These are phyloP conservation scores for Hortaea werneckii DNA, from an alignment of 2,329 filamentous ascomycete species.

Conservation along the genomic window DNA sequence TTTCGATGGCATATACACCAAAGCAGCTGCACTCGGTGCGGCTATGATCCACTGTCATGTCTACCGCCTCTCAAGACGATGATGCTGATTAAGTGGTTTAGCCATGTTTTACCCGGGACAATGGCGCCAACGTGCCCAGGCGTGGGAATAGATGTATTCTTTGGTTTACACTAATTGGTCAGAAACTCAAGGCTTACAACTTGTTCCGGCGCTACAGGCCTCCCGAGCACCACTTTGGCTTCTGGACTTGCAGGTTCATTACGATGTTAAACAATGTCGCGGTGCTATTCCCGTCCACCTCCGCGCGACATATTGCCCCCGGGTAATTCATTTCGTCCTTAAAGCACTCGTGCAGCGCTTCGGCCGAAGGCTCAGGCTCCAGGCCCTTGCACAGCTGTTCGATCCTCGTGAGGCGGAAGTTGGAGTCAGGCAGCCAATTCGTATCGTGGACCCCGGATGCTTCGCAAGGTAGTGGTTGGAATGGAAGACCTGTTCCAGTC, in stretches of 20 bases:
- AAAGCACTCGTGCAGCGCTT: slow-evolving; percentile 22
- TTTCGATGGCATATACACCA: too few relatives aligned
- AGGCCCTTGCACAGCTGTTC: slow-evolving; percentile 18
- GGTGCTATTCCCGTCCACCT: slow-evolving; percentile 12
- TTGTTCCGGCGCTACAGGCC: slow-evolving; percentile 23
- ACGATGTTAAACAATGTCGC: slow-evolving; percentile 30
- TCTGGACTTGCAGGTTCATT: slow-evolving; percentile 24
- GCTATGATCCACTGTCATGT: too few relatives aligned
- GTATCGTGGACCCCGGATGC: slow-evolving; percentile 33
- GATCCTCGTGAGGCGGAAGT: slow-evolving; percentile 28
- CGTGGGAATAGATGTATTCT: too few relatives aligned
- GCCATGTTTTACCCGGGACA: too few relatives aligned
- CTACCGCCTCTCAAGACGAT: not conserved
- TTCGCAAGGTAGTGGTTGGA: slow-evolving; percentile 34
- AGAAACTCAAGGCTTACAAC: slow-evolving; percentile 14
- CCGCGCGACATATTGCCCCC: slow-evolving; percentile 25
- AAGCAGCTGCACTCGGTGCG: too few relatives aligned
- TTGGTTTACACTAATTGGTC: not conserved
- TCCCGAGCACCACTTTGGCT: slow-evolving; percentile 23
- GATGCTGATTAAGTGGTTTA: too few relatives aligned
- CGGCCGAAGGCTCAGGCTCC: slow-evolving; percentile 1
- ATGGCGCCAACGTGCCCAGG: too few relatives aligned
- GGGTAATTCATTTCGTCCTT: slow-evolving; percentile 33
- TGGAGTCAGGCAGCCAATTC: slow-evolving; percentile 33
- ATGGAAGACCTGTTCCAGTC: slow-evolving; percentile 28